A percentile compares a stretch with the other conserved stretches of the same genome.
phyloP scores from a whole-genome alignment of 495 filamentous ascomycete genomes.

The Margaritispora aquatica region DNA sequence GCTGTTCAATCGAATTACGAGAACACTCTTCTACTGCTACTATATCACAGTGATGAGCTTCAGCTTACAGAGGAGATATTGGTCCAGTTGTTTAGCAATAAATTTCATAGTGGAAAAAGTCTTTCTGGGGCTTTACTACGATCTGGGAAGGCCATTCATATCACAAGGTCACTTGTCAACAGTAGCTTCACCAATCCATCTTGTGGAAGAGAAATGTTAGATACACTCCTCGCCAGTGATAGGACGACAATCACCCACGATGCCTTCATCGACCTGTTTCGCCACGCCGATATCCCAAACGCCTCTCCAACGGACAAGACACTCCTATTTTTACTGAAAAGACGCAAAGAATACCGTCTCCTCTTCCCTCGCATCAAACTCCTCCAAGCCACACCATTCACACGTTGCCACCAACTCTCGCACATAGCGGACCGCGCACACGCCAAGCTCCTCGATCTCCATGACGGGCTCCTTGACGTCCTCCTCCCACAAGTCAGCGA shows the following conservation, averaged over 20 bases:
- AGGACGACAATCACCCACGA: neutral
- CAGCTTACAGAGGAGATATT: neutral
- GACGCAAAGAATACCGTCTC: neutral
- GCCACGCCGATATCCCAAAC: neutral
- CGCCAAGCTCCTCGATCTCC: neutral
- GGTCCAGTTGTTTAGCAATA: neutral
- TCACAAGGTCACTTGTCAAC: neutral
- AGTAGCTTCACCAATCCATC: neutral
- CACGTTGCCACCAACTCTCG: neutral
- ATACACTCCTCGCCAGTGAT: neutral
- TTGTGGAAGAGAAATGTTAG: neutral
- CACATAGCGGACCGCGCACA: neutral
- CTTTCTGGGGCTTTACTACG: neutral
- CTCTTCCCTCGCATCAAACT: neutral
- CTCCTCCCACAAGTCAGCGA: neutral
- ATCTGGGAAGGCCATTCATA: neutral
- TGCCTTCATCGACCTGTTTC: neutral
- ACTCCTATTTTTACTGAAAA: neutral
- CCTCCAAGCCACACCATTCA: neutral
- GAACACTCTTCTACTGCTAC: neutral
- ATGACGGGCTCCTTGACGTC: neutral
- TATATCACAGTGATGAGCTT: neutral
- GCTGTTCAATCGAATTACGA: neutral
- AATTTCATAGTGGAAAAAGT: neutral
- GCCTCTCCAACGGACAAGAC: neutral